phyloP scores from a whole-genome alignment of 495 filamentous ascomycete species.

The Parathielavia appendiculata region DNA sequence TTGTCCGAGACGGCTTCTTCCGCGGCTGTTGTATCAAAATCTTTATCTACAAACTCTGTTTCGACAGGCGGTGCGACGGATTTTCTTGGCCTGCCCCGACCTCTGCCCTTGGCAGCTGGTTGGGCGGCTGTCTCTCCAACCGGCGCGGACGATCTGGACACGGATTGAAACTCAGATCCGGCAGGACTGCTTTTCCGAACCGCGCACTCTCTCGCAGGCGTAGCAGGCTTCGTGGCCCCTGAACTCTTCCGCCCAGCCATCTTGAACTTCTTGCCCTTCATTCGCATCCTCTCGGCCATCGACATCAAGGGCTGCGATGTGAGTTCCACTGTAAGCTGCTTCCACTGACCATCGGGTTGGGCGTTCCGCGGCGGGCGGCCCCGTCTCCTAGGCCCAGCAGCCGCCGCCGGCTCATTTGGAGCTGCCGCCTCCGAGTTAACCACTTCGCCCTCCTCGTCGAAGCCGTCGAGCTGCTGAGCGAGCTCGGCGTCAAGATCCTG shows the following conservation, averaged over 20 bases:
- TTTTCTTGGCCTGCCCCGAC: background rate
- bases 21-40: constrained; percentile 31
- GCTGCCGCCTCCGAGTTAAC: constrained; percentile 3
- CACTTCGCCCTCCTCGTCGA: constrained; percentile 29
- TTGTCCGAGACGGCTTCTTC: constrained; percentile 22
- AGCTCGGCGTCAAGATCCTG: constrained; percentile 26
- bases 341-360: background rate
- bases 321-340: constrained; percentile 10
- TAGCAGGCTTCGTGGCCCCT: background rate
- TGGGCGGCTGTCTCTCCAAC: background rate
- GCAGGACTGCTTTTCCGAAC: constrained; percentile 8
- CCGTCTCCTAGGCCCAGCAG: constrained; percentile 20
- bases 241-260: constrained; percentile 31
- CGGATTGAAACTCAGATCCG: background rate
- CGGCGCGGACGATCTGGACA: background rate
- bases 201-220: constrained; percentile 18
- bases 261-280: constrained; percentile 43
- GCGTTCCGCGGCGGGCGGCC: constrained; percentile 26
- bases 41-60: constrained; percentile 25
- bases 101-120: constrained; percentile 5
- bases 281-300: constrained; percentile 43
- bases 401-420: background rate
- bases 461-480: constrained; percentile 24
- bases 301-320: constrained; percentile 33
- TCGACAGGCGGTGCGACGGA: constrained; percentile 11